Evolutionary conservation across 345 rosid species (phyloP).

Genomic region (Aquilaria yunnanensis): DNA sequence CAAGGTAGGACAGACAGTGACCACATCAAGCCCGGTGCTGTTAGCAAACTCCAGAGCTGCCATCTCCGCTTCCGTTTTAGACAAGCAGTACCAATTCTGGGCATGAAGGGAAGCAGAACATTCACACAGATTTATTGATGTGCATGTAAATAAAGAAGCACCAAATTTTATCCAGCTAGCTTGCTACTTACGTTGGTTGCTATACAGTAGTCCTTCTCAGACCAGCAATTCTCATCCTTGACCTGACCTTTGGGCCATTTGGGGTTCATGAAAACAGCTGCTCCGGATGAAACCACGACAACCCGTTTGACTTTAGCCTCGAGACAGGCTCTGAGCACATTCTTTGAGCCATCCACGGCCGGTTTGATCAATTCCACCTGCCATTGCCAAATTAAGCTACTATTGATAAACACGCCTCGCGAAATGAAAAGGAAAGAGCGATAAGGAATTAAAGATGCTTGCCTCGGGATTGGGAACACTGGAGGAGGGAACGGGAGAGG

Average conservation of each 20-base stretch:
- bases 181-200: slow-evolving; percentile 31
- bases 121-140: slow-evolving; percentile 1
- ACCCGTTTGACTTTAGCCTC: slow-evolving; percentile 53
- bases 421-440: too few relatives aligned
- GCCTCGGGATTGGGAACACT: slow-evolving; percentile 29
- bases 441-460: neutral
- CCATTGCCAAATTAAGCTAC: neutral
- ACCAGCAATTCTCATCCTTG: slow-evolving; percentile 57
- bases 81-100: slow-evolving; percentile 63
- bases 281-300: slow-evolving; percentile 50
- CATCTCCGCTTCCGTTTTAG: slow-evolving; percentile 68
- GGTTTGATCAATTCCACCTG: slow-evolving; percentile 53
- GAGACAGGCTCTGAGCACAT: slow-evolving; percentile 50
- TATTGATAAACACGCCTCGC: too few relatives aligned
- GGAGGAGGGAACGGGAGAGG: slow-evolving; percentile 50
- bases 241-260: slow-evolving; percentile 37
- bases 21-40: slow-evolving; percentile 39
- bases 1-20: slow-evolving; percentile 48
- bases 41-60: slow-evolving; percentile 53
- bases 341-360: slow-evolving; percentile 51
- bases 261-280: slow-evolving; percentile 47
- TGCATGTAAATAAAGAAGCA: neutral
- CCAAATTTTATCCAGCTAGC: too few relatives aligned
- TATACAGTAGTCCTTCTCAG: slow-evolving; percentile 46
- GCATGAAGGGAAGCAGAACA: neutral